These are phyloP conservation scores for Aleurites moluccanus DNA, from an alignment of 441 rosid genomes.

Conservation along the genomic window DNA sequence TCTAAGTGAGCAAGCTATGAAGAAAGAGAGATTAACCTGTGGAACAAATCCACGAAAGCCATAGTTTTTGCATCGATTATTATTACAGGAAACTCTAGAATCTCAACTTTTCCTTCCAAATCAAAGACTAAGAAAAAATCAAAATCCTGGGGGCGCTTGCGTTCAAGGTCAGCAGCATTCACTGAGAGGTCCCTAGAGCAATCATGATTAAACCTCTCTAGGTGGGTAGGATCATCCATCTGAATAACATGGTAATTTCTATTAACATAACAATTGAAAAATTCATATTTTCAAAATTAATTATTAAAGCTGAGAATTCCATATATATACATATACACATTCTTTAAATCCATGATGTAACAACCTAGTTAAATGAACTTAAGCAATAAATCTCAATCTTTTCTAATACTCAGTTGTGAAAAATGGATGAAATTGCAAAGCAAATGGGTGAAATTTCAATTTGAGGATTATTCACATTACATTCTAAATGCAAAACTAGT, in stretches of 20 bases:
- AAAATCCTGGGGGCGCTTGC: slow-evolving; percentile 52
- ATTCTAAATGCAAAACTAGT: background rate
- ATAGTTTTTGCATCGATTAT: slow-evolving; percentile 68
- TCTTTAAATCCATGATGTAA: background rate
- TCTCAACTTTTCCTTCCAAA: slow-evolving; percentile 92
- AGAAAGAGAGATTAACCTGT: slow-evolving; percentile 53
- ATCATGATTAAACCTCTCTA: slow-evolving; percentile 75
- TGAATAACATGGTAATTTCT: slow-evolving; percentile 29
- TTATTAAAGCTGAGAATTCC: background rate
- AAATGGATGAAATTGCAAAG: background rate
- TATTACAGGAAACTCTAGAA: slow-evolving; percentile 86
- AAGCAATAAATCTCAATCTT: background rate
- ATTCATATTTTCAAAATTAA: background rate
- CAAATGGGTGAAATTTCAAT: background rate
- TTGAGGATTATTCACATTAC: background rate
- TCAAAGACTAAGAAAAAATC: slow-evolving; percentile 81
- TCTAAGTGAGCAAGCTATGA: background rate
- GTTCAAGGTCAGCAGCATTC: slow-evolving; percentile 39
- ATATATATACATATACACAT: background rate
- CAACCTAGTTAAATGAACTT: background rate
- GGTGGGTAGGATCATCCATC: slow-evolving; percentile 73
- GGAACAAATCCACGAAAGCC: slow-evolving; percentile 70
- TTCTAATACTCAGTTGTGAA: background rate
- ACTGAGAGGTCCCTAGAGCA: slow-evolving; percentile 57
- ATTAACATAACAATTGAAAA: background rate